phyloP scores from a whole-genome alignment of 257 asterid genomes.

The Nicotiana tabacum region DNA sequence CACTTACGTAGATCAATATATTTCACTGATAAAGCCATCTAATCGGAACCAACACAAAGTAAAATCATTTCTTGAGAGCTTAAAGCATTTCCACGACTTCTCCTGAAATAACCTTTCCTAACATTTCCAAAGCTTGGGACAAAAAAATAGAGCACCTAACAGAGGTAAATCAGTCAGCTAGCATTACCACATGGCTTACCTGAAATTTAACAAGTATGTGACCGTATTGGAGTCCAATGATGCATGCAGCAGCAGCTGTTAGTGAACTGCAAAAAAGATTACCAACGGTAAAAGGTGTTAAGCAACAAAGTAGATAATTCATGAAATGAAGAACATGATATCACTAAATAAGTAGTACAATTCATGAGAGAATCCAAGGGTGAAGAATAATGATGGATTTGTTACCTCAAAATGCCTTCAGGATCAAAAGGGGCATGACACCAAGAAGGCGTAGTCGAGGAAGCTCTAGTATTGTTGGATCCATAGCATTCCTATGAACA shows the following conservation, averaged over 20 bases:
- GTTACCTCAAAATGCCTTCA: slow-evolving; percentile 86
- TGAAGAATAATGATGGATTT: slow-evolving; percentile 1
- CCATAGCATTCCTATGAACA: slow-evolving; percentile 54
- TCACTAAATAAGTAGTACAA: slow-evolving; percentile 40
- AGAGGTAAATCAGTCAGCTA: background rate
- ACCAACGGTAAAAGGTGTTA: background rate
- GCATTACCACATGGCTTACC: slow-evolving; percentile 28
- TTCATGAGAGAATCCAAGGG: background rate
- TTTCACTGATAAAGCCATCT: background rate
- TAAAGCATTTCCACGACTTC: background rate
- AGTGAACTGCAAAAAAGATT: slow-evolving; percentile 48
- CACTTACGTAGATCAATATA: background rate
- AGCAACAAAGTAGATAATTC: background rate
- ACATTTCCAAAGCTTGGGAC: background rate
- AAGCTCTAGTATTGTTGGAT: slow-evolving; percentile 37
- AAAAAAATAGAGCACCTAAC: background rate
- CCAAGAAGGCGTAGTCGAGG: slow-evolving; percentile 59
- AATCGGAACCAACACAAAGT: background rate
- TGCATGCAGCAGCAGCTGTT: slow-evolving; percentile 68
- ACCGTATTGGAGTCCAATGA: slow-evolving; percentile 83
- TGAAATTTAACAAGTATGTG: slow-evolving; percentile 61
- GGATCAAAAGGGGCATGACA: slow-evolving; percentile 89
- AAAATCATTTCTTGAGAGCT: background rate
- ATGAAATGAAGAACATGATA: slow-evolving; percentile 46
- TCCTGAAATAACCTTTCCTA: background rate